phyloP scores from a whole-genome alignment of 2,329 filamentous ascomycete genomes.

The Xylaria sp. region DNA sequence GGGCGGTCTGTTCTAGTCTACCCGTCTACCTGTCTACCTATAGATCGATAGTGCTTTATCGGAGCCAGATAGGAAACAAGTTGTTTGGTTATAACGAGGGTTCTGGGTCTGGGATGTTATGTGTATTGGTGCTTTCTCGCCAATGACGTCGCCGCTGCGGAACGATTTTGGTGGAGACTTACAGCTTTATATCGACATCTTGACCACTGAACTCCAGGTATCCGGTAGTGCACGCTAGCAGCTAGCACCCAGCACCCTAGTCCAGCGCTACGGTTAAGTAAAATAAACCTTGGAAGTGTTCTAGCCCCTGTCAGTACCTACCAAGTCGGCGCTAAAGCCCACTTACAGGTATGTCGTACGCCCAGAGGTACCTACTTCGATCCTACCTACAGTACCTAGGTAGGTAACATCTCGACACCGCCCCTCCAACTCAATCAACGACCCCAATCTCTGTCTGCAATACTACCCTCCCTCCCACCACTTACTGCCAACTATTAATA shows the following conservation, averaged over 20 bases:
- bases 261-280: background rate
- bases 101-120: too few relatives aligned
- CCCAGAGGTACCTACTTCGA: too few relatives aligned
- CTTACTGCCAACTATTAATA: background rate
- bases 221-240: background rate
- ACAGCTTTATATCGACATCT: background rate
- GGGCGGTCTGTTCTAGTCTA: background rate
- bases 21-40: too few relatives aligned
- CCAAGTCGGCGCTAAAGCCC: background rate
- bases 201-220: background rate
- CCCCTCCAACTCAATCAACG: background rate
- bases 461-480: background rate
- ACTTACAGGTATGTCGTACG: background rate
- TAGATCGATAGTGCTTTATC: conserved; percentile 8
- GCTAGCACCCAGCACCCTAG: too few relatives aligned
- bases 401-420: background rate
- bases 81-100: conserved; percentile 17
- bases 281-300: background rate
- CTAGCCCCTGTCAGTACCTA: background rate
- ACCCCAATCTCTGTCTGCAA: background rate
- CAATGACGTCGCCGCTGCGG: conserved; percentile 36
- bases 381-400: too few relatives aligned
- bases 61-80: conserved; percentile 8
- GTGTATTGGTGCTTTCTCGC: background rate
- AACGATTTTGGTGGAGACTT: conserved; percentile 20